Base-by-base conservation (phyloP, 176 grass and related monocot genomes). In the Oryza punctata region DNA sequence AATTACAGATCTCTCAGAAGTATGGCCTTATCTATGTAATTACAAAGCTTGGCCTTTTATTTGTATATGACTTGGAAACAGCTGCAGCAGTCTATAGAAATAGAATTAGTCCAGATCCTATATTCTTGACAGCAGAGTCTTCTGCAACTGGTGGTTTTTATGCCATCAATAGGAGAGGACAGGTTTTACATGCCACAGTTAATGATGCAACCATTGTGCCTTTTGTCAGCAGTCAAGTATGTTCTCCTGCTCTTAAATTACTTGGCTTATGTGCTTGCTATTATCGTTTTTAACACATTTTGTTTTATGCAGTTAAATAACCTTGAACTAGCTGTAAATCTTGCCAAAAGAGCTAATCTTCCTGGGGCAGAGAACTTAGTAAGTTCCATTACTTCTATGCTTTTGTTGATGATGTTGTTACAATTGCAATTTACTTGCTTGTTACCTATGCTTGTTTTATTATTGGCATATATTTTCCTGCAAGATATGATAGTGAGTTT, bases 61-160 rank as follows among this genome's bases (percentile, higher is more conserved):
- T 98, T 89, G 96, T 98, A 75, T 95, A 98, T 88, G 96, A 95
- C 86, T 80, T 98, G 87, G 96, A 98, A 84, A 94, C 96, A 41
- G 93, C 93, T 5, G 75, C 93, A 25, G 96, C 96, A 77, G 96
- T 98, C 72, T 98, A 98, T 72, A 95, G 96, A 92, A 98, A 98
- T 84, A 84, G 96, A 84, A 98, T 98, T 63, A 98, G 96, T 68
- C 93, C 96, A 63, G 96, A 98, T 61, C 96, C 96, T 57, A 98
- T 98, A 91, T 98, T 98, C 77, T 87, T 98, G 79, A 98, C 96
- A 38, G 82, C 91, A 63, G 96, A 95, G 76, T 92, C 93, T 84
- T 88, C 96, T 69, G 57, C 74, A 82, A 86, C 87, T 59, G 96
- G 96, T 77, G 96, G 96, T 15, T 98, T 98, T 92, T 95, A 98